Evolutionary conservation across 2,329 filamentous ascomycete species (phyloP).

Genomic region (Cercospora berteroae): DNA sequence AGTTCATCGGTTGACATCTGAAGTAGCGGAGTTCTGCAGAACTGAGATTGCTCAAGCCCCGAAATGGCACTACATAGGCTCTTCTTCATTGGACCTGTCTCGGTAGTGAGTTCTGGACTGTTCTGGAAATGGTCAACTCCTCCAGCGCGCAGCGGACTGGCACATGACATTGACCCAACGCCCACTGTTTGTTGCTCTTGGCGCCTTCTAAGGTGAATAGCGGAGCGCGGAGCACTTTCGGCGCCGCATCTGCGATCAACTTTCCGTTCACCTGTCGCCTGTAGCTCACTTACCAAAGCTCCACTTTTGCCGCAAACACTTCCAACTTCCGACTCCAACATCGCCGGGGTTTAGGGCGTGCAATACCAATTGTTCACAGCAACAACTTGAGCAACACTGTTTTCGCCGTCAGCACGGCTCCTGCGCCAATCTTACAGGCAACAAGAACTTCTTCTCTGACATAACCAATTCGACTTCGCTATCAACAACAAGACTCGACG

Average conservation of each 20-base stretch:
- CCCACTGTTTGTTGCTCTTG: neutral
- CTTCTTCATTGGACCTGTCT: neutral
- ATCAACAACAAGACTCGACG: neutral
- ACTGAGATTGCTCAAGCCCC: too few species aligned
- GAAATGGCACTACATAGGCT: neutral
- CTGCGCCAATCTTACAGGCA: neutral
- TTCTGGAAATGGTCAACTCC: neutral
- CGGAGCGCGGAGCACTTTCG: neutral
- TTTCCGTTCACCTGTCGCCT: neutral
- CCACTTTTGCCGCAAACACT: neutral
- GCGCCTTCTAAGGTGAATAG: neutral
- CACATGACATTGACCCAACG: neutral
- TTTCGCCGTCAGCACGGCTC: neutral
- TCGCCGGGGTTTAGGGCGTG: fast-evolving
- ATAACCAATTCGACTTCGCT: neutral
- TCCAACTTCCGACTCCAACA: neutral
- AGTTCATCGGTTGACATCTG: constrained; percentile 9
- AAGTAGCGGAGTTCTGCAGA: neutral
- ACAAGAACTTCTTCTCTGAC: neutral
- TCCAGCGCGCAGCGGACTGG: neutral
- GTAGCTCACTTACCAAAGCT: neutral
- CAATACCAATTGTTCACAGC: neutral
- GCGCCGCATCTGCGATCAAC: neutral
- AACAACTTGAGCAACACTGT: neutral
- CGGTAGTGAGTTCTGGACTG: neutral